phyloP scores from a whole-genome alignment of 2,329 filamentous ascomycete genomes.

The Colletotrichum lindemuthianum region DNA sequence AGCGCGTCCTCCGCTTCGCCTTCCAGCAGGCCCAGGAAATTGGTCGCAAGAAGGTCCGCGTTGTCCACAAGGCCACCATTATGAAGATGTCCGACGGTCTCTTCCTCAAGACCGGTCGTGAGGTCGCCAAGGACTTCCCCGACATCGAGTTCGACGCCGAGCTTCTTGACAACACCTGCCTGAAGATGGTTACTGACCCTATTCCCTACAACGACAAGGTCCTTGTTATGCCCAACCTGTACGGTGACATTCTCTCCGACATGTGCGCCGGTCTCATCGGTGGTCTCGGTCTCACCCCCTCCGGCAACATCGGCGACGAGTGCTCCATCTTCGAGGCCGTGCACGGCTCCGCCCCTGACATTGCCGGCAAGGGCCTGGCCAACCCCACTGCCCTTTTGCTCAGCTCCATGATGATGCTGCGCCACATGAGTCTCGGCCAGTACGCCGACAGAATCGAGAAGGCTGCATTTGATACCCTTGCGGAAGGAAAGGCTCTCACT shows the following conservation, averaged over 20 bases:
- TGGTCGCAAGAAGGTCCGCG: conserved; percentile 95
- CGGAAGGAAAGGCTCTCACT: conserved; percentile 95
- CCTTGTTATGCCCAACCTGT: conserved; percentile 97
- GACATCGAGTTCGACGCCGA: conserved; percentile 96
- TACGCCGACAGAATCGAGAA: conserved; percentile 90
- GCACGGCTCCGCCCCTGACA: conserved; percentile 96
- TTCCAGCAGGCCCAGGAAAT: conserved; percentile 97
- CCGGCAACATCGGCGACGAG: conserved; percentile 98
- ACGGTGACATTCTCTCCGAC: conserved; percentile 99
- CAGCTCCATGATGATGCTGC: conserved; percentile 98
- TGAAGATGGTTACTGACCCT: conserved; percentile 98
- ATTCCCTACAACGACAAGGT: conserved; percentile 99
- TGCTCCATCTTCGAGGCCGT: conserved; percentile 99
- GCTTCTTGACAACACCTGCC: conserved; percentile 98
- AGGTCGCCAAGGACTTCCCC: conserved; percentile 95
- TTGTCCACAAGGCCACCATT: conserved; percentile 99
- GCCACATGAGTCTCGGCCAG: conserved; percentile 92
- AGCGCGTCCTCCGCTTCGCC: conserved; percentile 95
- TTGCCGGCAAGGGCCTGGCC: conserved; percentile 93
- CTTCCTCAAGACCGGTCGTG: conserved; percentile 87
- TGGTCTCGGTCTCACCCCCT: conserved; percentile 95
- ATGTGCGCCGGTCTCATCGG: conserved; percentile 99
- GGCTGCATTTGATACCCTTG: conserved; percentile 93
- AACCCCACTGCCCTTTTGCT: conserved; percentile 97
- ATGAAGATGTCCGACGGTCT: conserved; percentile 99